These are phyloP conservation scores for Talaromyces sp. DNA, from an alignment of 2,329 filamentous ascomycete species.

Conservation along the genomic window DNA sequence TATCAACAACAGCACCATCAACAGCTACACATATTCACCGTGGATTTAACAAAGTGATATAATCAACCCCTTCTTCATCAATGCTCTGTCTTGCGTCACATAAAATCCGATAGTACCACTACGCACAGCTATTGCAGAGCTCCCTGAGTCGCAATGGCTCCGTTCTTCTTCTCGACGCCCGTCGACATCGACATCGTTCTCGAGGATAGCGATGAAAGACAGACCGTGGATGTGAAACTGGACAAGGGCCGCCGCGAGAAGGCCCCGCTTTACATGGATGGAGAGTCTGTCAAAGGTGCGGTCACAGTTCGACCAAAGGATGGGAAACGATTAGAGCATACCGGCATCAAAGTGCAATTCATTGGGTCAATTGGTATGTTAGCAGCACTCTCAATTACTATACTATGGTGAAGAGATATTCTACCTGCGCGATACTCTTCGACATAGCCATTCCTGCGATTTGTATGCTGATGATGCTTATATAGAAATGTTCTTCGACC, in stretches of 20 bases:
- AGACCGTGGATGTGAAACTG: constrained; percentile 95
- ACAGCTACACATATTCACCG: constrained; percentile 2
- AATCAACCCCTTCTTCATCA: not conserved
- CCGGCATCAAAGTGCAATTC: constrained; percentile 98
- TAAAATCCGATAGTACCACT: not conserved
- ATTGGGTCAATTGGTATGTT: constrained; percentile 87
- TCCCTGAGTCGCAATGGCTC: constrained; percentile 63
- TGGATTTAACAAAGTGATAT: not conserved
- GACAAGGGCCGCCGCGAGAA: constrained; percentile 98
- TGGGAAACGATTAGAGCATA: constrained; percentile 95
- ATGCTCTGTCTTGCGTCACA: not conserved
- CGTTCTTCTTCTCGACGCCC: constrained; percentile 97
- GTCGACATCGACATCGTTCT: constrained; percentile 99
- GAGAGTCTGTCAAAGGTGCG: constrained; percentile 93
- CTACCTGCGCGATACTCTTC: not conserved
- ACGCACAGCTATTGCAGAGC: not conserved
- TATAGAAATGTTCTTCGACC: constrained; percentile 98
- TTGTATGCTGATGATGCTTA: not conserved
- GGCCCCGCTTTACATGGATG: constrained; percentile 94
- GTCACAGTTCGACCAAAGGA: constrained; percentile 96
- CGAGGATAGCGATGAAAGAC: constrained; percentile 86
- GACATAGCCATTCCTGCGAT: too few species aligned
- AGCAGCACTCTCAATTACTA: not conserved
- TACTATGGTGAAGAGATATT: not conserved
- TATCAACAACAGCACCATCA: not conserved